Evolutionary conservation across 169 alveolate genomes (phyloP).

Genomic region (Cryptosporidium sp.): DNA sequence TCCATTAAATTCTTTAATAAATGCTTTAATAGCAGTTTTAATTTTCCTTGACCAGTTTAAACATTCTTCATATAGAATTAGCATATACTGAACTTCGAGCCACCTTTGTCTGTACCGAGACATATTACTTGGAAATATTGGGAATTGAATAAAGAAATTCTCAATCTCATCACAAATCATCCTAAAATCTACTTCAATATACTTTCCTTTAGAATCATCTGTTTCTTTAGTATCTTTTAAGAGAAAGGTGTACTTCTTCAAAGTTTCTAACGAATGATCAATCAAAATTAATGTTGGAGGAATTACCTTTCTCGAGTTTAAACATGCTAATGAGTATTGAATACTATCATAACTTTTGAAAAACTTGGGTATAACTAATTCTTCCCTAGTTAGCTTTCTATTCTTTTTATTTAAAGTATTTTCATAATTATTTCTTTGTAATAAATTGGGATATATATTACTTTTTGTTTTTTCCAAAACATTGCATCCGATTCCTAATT

Average conservation of each 20-base stretch:
- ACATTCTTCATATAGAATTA: constrained; percentile 46
- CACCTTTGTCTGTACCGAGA: constrained; percentile 14
- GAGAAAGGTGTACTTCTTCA: constrained; percentile 25
- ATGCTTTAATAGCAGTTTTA: background rate
- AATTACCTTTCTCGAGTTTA: background rate
- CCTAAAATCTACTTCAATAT: constrained; percentile 4
- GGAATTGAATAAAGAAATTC: constrained; percentile 10
- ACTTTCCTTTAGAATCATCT: background rate
- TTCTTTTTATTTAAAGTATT: background rate
- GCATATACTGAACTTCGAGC: constrained; percentile 43
- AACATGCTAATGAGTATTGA: background rate
- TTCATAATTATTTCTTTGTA: background rate
- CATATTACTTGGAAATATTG: constrained; percentile 37
- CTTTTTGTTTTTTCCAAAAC: background rate
- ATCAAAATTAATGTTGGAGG: constrained; percentile 67
- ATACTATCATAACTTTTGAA: constrained; percentile 5
- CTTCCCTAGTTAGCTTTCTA: constrained; percentile 31
- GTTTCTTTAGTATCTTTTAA: background rate
- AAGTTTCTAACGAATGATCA: constrained; percentile 14
- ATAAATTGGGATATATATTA: background rate
- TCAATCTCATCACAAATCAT: constrained; percentile 25
- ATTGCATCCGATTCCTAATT: background rate
- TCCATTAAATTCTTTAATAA: background rate
- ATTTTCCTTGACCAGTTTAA: constrained; percentile 45
- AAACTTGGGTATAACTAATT: constrained; percentile 42